Percentiles rank a stretch among this genome's conserved stretches.
Conservation (phyloP, 116 monocot genomes). For the Papilionanthe hybrid region DNA sequence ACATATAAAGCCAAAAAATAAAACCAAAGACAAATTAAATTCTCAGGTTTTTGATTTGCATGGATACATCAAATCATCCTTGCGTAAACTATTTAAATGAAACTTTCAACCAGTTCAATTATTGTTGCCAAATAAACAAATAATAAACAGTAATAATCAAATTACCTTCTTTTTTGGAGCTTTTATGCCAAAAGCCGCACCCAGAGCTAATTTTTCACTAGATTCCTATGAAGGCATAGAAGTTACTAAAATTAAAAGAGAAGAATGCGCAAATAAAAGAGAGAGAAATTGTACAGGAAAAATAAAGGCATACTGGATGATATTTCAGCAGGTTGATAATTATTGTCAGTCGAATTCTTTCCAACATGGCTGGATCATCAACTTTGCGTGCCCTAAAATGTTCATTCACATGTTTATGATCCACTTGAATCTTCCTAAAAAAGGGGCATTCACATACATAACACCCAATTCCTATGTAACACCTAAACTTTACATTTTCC, state of each 20-base stretch:
- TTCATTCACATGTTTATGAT: not conserved
- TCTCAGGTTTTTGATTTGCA: too few species aligned
- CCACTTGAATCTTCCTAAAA: not conserved
- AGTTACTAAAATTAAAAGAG: not conserved
- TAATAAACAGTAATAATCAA: not conserved
- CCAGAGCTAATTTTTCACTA: constrained; percentile 85
- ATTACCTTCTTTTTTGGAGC: constrained; percentile 66
- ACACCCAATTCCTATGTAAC: too few species aligned
- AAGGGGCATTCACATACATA: too few species aligned
- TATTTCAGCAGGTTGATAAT: constrained; percentile 87
- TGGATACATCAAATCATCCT: not conserved
- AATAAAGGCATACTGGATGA: constrained; percentile 61
- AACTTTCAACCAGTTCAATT: not conserved
- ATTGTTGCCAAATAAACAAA: not conserved
- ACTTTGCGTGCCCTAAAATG: constrained; percentile 68
- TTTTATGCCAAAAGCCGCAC: constrained; percentile 89
- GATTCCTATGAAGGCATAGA: constrained; percentile 51
- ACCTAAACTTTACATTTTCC: too few species aligned
- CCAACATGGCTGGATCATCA: constrained; percentile 79
- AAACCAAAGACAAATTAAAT: not conserved
- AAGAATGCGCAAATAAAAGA: not conserved
- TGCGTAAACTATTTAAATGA: not conserved
- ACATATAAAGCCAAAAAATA: not conserved
- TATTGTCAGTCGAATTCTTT: constrained; percentile 81
- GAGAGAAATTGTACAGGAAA: not conserved